These are phyloP conservation scores for Mycosphaerella sp. DNA, from an alignment of 2,329 filamentous ascomycete species.

Conservation along the genomic window DNA sequence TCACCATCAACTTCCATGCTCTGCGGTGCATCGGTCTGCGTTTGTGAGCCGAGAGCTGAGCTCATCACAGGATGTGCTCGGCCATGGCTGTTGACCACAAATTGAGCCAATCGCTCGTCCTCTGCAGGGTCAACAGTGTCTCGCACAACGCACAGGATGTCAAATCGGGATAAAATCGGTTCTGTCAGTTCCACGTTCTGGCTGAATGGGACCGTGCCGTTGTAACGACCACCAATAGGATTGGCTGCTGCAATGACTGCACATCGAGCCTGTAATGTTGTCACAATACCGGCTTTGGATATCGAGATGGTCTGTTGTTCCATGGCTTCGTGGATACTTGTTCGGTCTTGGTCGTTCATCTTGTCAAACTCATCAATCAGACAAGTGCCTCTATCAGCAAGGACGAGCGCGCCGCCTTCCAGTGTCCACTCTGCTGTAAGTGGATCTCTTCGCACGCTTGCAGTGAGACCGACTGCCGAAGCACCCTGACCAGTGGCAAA, in stretches of 20 bases:
- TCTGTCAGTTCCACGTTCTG: constrained; percentile 96
- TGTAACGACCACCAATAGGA: constrained; percentile 92
- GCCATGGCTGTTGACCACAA: constrained; percentile 91
- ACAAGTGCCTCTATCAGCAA: constrained; percentile 90
- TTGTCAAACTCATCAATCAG: constrained; percentile 99
- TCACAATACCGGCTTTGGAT: constrained; percentile 97
- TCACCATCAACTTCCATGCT: constrained; percentile 55
- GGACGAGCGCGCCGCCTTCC: constrained; percentile 88
- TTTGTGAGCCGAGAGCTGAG: constrained; percentile 30
- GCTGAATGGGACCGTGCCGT: constrained; percentile 90
- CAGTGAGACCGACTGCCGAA: constrained; percentile 93
- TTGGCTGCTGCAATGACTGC: constrained; percentile 96
- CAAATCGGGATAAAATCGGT: constrained; percentile 95
- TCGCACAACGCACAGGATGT: constrained; percentile 91
- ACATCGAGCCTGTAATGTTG: constrained; percentile 89
- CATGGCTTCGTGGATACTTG: constrained; percentile 99
- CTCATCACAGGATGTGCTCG: constrained; percentile 66
- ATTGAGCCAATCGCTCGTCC: constrained; percentile 86
- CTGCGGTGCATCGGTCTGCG: constrained; percentile 42
- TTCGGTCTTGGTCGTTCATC: constrained; percentile 99
- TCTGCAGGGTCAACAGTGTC: constrained; percentile 90
- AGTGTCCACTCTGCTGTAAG: constrained; percentile 96
- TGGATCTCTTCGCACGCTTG: constrained; percentile 90
- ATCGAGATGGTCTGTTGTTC: constrained; percentile 99
- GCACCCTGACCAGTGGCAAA: constrained; percentile 98